Evolutionary conservation across 176 grass and related monocot genomes (phyloP), one percentile per base, ranked within the genome.

Genomic region (Calamus simplicifolius): DNA sequence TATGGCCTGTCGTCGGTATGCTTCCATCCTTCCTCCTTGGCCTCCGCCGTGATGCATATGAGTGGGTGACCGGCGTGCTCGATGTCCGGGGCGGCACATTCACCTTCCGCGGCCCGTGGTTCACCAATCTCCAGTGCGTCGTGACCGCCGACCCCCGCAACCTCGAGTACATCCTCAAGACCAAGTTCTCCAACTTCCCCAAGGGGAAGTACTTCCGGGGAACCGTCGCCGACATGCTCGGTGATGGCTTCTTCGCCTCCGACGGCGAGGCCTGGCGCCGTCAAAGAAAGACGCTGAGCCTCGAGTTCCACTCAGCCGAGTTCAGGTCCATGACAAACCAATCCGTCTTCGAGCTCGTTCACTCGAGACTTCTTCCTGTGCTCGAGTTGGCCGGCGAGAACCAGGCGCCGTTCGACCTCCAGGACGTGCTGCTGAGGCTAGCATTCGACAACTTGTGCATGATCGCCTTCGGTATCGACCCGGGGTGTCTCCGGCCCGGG

Each of bases 381-480:
- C 75, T 97, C 5, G 81, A 81, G 5, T 52, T 43, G 0, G 75
- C 75, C 2, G 69, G 79, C 21, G 58, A 64, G 0, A 15, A 15
- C n/a, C 35, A 57, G 16, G 18, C 8, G 1, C 50, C 77, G 43
- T 5, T 97, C 1, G 92, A 97, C 69, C 84, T 97, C 26, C 92
- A 97, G 77, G 84, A 91, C 64, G 75, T 97, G 56, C 87, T 97
- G 18, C 83, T 97, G 50, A 77, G 92, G 19, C 78, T 97, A 66
- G 90, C 92, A 0, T 97, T 97, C 62, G 92, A 91, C 72, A 90
- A 91, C 68, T 87, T 97, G 5, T 88, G 87, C 83, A 88, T 97
- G 78, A 84, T 97, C 69, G 92, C 92, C 1, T 91, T 97, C 50
- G 92, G 92, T 57, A 77, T 70, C 29, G 92, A 97, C 77, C 92